Conservation (phyloP, 257 asterid species). For the Buddleja alternifolia region DNA sequence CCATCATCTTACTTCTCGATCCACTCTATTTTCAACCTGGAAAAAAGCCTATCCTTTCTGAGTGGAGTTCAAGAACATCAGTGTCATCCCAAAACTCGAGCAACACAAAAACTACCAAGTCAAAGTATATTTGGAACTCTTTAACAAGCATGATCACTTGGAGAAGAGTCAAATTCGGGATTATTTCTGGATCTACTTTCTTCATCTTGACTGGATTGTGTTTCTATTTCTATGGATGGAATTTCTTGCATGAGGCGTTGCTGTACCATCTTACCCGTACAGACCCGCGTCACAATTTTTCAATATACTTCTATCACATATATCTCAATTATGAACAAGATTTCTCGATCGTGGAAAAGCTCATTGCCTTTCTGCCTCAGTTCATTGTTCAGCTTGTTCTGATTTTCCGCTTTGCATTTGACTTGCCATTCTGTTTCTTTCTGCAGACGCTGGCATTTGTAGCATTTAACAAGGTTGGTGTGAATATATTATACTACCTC, state of each 20-base stretch:
- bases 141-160: conserved; percentile 58
- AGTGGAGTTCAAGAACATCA: conserved; percentile 58
- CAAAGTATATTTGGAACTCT: conserved; percentile 31
- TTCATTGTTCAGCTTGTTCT: conserved; percentile 79
- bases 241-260: conserved; percentile 87
- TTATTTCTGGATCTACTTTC: conserved; percentile 74
- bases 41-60: conserved; percentile 58
- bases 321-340: conserved; percentile 81
- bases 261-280: conserved; percentile 92
- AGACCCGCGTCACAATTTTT: conserved; percentile 95
- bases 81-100: conserved; percentile 34
- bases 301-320: conserved; percentile 86
- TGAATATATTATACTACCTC: background rate
- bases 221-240: conserved; percentile 81
- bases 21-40: conserved; percentile 58
- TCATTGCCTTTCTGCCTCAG: conserved; percentile 88
- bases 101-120: conserved; percentile 31
- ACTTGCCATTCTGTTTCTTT: conserved; percentile 82
- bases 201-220: conserved; percentile 66
- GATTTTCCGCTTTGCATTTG: conserved; percentile 63
- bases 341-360: conserved; percentile 71
- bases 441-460: conserved; percentile 92
- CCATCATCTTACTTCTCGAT: conserved; percentile 73
- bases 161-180: conserved; percentile 78
- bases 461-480: conserved; percentile 87